phyloP scores from a whole-genome alignment of 2,329 filamentous ascomycete species.

The Pseudocercospora musae region DNA sequence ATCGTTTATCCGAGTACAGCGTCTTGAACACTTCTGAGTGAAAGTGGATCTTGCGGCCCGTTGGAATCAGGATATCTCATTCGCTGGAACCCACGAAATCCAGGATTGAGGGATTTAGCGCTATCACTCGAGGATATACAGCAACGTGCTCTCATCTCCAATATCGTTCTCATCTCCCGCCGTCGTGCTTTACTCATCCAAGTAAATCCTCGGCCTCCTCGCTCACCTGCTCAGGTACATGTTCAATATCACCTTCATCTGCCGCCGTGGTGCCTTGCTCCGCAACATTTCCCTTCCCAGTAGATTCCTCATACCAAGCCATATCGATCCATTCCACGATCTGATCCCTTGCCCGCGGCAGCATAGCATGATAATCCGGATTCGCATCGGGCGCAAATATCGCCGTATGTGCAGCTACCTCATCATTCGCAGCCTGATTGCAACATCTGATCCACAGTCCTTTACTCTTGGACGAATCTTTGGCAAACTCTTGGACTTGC shows the following conservation, averaged over 20 bases:
- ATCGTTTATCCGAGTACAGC: background rate
- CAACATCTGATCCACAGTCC: slow-evolving; percentile 66
- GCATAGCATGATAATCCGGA: slow-evolving; percentile 66
- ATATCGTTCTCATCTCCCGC: background rate
- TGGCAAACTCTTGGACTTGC: slow-evolving; percentile 34
- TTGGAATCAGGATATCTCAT: too few species aligned
- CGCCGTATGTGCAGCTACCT: slow-evolving; percentile 76
- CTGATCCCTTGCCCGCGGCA: slow-evolving; percentile 62
- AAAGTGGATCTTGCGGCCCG: too few species aligned
- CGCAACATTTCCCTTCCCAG: slow-evolving; percentile 6
- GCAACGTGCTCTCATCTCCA: background rate
- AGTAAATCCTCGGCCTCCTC: background rate
- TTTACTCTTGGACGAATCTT: slow-evolving; percentile 35
- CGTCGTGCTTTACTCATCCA: background rate
- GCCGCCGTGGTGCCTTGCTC: background rate
- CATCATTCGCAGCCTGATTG: slow-evolving; percentile 76
- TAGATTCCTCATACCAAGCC: slow-evolving; percentile 30
- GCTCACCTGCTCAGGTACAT: background rate
- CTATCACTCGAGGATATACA: too few species aligned
- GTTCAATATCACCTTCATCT: background rate
- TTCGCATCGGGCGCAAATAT: slow-evolving; percentile 73
- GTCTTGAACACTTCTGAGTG: too few species aligned
- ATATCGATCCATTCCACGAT: slow-evolving; percentile 59
- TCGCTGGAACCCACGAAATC: too few species aligned
- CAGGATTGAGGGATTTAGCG: too few species aligned